Base-by-base conservation (phyloP, 176 grass and related monocot species). In the Calamus simplicifolius region DNA sequence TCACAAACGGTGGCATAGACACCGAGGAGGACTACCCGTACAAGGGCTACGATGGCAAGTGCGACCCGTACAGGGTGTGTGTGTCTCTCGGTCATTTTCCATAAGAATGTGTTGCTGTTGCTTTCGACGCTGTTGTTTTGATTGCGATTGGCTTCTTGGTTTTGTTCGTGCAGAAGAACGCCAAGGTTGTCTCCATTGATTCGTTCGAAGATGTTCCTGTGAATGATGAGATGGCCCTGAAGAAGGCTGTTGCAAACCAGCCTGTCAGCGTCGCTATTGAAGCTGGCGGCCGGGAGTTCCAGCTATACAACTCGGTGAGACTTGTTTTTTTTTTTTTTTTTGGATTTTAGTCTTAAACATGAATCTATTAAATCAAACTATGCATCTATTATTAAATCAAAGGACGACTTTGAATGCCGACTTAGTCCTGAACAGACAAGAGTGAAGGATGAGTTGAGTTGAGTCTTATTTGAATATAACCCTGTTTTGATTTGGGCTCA, bases 201-300 rank as follows among this genome's bases (percentile, higher is more conserved):
- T 75, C 66, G 16, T 97, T 75, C 12, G 79, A 97, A 76, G 93
- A 97, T 64, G 93, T 97, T 4, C 78, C 87, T 23, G 16, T 50
- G 17, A 97, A 97, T 21, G 81, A 97, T 4, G 92, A 97, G 78
- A 85, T 80, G 62, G 78, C 87, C 0, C 6, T 97, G 25, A 81
- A 73, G 80, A 88, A 91, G 74, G 93, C 93, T 0, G 93, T 91
- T 67, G 87, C 87, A 19, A 75, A 90, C 57, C 93, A 97, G 55
- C 93, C 93, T 1, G 78, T 91, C 27, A 97, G 93, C 4, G 93
- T 97, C 54, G 87, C 84, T 50, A 97, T 97, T 27, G 93, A 88
- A 21, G 87, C 93, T 53, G 84, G 87, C 52, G 84, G 87, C 50
- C 75, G 73, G 0, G 73, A 77, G 48, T 92, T 97, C 52, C 87